Evolutionary conservation across 23 red algal genomes (phyloP), one percentile per base, ranked within the genome.

Genomic region (Gracilaria gracilis): DNA sequence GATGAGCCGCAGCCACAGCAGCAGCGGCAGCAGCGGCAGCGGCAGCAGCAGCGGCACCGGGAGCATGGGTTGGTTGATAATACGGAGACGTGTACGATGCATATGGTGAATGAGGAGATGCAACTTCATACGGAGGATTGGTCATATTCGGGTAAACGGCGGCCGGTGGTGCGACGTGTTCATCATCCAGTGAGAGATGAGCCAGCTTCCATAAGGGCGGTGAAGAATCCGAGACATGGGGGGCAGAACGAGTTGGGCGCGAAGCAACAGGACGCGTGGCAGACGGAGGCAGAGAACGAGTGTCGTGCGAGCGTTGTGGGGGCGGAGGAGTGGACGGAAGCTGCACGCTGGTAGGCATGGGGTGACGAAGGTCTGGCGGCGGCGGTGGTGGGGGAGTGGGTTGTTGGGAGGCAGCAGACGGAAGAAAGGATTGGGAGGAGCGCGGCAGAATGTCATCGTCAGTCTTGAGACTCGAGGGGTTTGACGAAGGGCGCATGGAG

Each of bases 401-500:
- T 34, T 37, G 64, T 9, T 19, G 29, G 17, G 28, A 11, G 14
- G 64, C 1, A 0, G 32, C 31, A 24, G 64, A 34, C 49, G 46
- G 67, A 3, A 82, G 79, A 47, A 82, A 65, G 79, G 53, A 36
- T 24, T 82, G 79, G 5, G 79, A 65, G 17, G 58, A 61, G 19
- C 31, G 79, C 49, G 79, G 58, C 23, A 82, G 46, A 29, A 82
- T 61, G 23, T 48, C 31, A 23, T 77, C 16, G 42, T 77, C 72
- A 5, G 72, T 50, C 21, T 48, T 77, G 25, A 77, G 54, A 51
- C 58, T 47, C 47, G 84, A 72, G 24, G 84, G 67, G 69, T 78
- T 78, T 34, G 83, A 83, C 11, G 61, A 71, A 47, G 89, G 91
- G 36, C 84, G 86, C 94, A 94, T 91, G 57, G 93, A 82, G 21